Conservation (phyloP, 177 flowering plant species). For the Vitis hybrid region DNA sequence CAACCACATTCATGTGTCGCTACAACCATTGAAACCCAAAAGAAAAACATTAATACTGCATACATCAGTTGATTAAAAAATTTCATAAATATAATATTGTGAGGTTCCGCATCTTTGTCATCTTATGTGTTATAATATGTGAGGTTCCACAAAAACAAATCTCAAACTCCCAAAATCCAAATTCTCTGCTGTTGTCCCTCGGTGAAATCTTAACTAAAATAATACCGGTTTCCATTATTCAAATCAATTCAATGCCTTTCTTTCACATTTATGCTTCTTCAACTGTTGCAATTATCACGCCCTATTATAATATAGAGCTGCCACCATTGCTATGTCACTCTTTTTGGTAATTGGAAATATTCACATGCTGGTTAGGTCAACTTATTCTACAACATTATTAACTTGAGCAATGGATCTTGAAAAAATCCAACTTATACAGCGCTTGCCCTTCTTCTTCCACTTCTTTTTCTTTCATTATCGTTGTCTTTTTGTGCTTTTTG, state of each 20-base stretch:
- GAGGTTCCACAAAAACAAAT: constrained; percentile 9
- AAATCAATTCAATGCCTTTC: neutral
- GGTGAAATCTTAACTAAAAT: constrained; percentile 18
- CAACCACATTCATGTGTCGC: constrained; percentile 25
- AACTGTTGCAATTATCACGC: too few relatives aligned
- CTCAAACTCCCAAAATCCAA: constrained; percentile 9
- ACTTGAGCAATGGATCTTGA: too few relatives aligned
- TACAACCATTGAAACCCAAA: constrained; percentile 19
- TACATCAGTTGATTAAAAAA: neutral
- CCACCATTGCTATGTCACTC: too few relatives aligned
- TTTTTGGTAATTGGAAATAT: too few relatives aligned
- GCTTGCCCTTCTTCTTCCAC: too few relatives aligned
- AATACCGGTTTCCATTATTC: neutral
- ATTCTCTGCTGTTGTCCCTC: constrained; percentile 12
- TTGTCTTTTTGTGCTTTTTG: too few relatives aligned
- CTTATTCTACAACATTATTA: too few relatives aligned
- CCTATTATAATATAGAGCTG: too few relatives aligned
- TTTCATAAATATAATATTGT: neutral
- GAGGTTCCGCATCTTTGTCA: neutral
- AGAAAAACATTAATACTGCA: neutral
- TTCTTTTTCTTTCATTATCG: too few relatives aligned
- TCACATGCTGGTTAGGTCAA: too few relatives aligned
- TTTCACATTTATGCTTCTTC: neutral
- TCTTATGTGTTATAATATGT: neutral
- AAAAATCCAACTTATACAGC: too few relatives aligned